Percentiles rank a stretch among this genome's conserved stretches.
Conservation (phyloP, 805 yeast genomes). For the Wickerhamiella domercqiae region DNA sequence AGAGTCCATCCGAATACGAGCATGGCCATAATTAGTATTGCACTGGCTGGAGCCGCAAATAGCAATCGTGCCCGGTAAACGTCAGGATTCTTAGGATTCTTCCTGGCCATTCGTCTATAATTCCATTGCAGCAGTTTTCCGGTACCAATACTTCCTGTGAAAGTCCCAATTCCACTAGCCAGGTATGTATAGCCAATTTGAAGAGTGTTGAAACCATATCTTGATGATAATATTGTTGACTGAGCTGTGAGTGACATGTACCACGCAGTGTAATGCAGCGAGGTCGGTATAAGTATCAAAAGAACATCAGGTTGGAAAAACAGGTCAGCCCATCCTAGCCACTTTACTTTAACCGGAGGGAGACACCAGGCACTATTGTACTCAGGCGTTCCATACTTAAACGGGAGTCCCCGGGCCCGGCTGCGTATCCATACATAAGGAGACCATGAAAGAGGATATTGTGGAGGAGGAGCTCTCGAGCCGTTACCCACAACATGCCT, state of each 20-base stretch:
- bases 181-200: constrained; percentile 58
- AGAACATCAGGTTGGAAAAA: constrained; percentile 33
- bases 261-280: constrained; percentile 56
- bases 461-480: constrained; percentile 30
- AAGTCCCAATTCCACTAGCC: constrained; percentile 56
- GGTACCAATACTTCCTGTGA: constrained; percentile 41
- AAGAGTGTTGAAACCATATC: constrained; percentile 37
- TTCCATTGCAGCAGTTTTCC: constrained; percentile 44
- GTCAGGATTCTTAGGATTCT: constrained; percentile 25
- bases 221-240: constrained; percentile 35
- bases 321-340: constrained; percentile 27
- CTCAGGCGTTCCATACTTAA: constrained; percentile 9
- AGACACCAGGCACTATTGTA: constrained; percentile 15
- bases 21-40: constrained; percentile 28
- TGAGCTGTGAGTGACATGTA: constrained; percentile 52
- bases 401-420: constrained; percentile 16
- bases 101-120: constrained; percentile 26
- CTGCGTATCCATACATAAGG: constrained; percentile 15
- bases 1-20: constrained; percentile 65
- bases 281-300: constrained; percentile 38
- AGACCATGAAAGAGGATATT: constrained; percentile 13
- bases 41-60: constrained; percentile 31
- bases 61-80: constrained; percentile 40
- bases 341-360: constrained; percentile 9
- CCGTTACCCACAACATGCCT: constrained; percentile 65